Base-by-base conservation (phyloP, 2,329 filamentous ascomycete genomes). In the Colletotrichum chlorophyti region DNA sequence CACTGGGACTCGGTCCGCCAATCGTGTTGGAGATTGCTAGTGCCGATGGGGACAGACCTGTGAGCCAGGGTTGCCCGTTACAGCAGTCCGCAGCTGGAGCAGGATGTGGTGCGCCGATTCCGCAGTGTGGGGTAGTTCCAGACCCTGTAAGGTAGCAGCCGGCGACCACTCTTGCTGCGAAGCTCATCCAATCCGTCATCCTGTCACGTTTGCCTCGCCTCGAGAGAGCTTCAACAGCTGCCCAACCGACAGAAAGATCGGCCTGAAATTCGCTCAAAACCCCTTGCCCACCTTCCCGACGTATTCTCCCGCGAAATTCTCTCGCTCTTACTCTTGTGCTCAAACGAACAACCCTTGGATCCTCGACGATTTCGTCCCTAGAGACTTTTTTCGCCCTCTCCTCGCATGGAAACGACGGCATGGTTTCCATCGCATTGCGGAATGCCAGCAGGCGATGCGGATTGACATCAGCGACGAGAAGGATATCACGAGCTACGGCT, bases 361-460 rank as follows among this genome's bases (percentile, higher is more conserved):
- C 14, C 11, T 15, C 40, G 8, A 9, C 40, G 40, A 31, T 19
- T n/a, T 11, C 7, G 19, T 21, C 26, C 23, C 19, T 26, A 26
- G 14, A 34, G 14, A 24, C 27, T 24, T 24, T 42, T 19, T 6
- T 17, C n/a, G n/a, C 23, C 37, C 29, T 58, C 24, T 29, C 32
- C 40, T 37, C 57, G 72, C 68, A 76, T 76, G 74, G 70, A 69
- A 69, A 63, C 66, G 67, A 65, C 66, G 73, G 71, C 68, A 81
- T 81, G 79, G 70, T 73, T 68, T 73, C 73, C 71, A 69, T 72
- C 72, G 75, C 73, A 69, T 75, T 79, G 75, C 77, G 76, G 68
- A 71, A 74, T 73, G 73, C 74, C 73, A 73, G 76, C 68, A 74
- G 57, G 65, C 70, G 71, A 71, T 74, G 72, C 68, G 69, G 68